A percentile compares a stretch with the other conserved stretches of the same genome.
These are phyloP conservation scores for Fusarium sp. DNA, from an alignment of 2,329 filamentous ascomycete genomes.

Conservation along the genomic window DNA sequence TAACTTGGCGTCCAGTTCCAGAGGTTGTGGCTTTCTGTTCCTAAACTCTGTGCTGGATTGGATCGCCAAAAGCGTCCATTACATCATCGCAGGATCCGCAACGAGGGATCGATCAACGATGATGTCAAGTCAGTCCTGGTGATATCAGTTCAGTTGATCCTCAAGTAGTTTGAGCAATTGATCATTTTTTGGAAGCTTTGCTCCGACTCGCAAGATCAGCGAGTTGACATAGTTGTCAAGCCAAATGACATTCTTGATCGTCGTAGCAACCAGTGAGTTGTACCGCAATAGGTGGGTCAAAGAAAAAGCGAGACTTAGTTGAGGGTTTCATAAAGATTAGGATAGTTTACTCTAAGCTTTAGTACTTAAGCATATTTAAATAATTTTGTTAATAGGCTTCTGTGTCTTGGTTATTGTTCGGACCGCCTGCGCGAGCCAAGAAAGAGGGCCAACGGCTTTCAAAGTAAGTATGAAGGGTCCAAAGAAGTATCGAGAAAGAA, in stretches of 20 bases:
- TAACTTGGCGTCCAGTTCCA: not conserved
- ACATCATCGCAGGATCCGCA: slow-evolving; percentile 21
- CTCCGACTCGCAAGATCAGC: slow-evolving; percentile 6
- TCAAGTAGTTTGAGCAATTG: not conserved
- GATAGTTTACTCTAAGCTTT: too few relatives aligned
- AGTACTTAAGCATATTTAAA: too few relatives aligned
- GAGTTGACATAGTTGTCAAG: not conserved
- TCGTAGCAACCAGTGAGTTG: not conserved
- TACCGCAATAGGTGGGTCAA: too few relatives aligned
- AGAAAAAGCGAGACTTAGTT: too few relatives aligned
- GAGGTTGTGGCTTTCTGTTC: not conserved
- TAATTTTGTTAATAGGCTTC: too few relatives aligned
- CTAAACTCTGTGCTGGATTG: slow-evolving; percentile 12
- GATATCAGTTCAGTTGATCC: not conserved
- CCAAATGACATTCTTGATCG: not conserved
- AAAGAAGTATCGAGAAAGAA: too few relatives aligned
- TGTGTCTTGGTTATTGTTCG: too few relatives aligned
- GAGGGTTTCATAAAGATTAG: too few relatives aligned
- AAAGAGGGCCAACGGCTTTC: too few relatives aligned
- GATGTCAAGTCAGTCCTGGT: slow-evolving; percentile 11
- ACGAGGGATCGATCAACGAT: slow-evolving; percentile 1
- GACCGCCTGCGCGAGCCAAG: too few relatives aligned
- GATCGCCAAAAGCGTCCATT: slow-evolving; percentile 26
- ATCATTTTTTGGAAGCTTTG: not conserved
- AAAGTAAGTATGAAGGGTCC: too few relatives aligned